Evolutionary conservation across 2,329 filamentous ascomycete species (phyloP), one percentile per base, ranked within the genome.

Genomic region (Scopulariopsis brevicaulis): DNA sequence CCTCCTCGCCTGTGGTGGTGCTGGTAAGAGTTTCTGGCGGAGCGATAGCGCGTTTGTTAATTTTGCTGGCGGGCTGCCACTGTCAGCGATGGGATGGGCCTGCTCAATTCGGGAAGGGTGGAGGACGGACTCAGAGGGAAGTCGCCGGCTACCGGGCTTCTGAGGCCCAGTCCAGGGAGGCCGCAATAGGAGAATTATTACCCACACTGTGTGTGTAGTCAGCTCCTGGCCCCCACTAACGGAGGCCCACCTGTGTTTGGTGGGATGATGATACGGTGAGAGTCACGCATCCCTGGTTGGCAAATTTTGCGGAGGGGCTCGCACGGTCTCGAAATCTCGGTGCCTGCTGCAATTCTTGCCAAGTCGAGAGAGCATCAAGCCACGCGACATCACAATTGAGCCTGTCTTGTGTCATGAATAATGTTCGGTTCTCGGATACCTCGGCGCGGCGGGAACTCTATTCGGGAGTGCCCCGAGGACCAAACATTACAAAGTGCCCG

Each of bases 41-140:
- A 4, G 37, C n/a, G 22, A 34, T 15, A 22, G 14, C 32, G 37
- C 55, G 34, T 57, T 43, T 51, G 55, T 48, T 54, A 35, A 58
- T 58, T 58, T 58, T 58, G 40, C 40, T 46, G 40, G 40, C n/a
- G 40, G 37, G 15, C 18, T 46, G 40, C 40, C 40, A 46, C 40
- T 46, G 18, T 46, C 40, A 46, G 40, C 40, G 14, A 46, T 46
- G 40, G 40, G 14, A 46, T 46, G 40, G 40, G 15, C n/a, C 18
- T 18, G 40, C 40, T 46, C 40, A n/a, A 14, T 46, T n/a, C 40
- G 40, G 40, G 2, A 43, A 43, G 40, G 40, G 3, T 8, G 40
- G 40, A n/a, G 40, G 40, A 46, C 15, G n/a, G 18, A 14, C 7
- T n/a, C 15, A 46, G 18, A 46, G 40, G 40, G 40, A 46, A 46